These are phyloP conservation scores for Tripterygium wilfordii DNA, from an alignment of 177 flowering plant species.

Conservation along the genomic window DNA sequence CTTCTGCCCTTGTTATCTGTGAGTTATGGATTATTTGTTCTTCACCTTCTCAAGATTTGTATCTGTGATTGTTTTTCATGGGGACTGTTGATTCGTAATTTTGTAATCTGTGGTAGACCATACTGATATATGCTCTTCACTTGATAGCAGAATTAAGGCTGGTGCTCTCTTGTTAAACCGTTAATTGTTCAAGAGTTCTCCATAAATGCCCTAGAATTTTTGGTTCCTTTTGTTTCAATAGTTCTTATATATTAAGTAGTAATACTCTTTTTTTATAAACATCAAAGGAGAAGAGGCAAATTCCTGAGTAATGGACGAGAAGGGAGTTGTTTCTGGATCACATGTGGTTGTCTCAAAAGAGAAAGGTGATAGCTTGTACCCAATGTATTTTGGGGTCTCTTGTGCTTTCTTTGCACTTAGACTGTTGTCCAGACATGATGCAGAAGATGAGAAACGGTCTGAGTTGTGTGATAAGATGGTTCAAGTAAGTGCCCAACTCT, in stretches of 20 bases:
- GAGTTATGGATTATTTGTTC: conserved; percentile 11
- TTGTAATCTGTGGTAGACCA: no score
- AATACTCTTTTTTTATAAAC: conserved; percentile 3
- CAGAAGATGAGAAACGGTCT: conserved; percentile 35
- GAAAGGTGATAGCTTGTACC: conserved; percentile 42
- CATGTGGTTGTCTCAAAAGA: conserved; percentile 25
- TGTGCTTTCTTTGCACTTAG: conserved; percentile 73
- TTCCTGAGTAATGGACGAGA: conserved; percentile 45
- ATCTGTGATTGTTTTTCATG: no score
- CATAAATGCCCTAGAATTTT: no score
- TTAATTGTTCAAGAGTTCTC: no score
- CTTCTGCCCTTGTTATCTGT: conserved; percentile 8
- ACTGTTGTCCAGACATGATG: conserved; percentile 31
- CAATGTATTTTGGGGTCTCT: conserved; percentile 78
- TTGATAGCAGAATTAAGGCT: no score
- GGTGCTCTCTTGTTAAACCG: no score
- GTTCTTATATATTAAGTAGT: no score
- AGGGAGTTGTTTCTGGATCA: conserved; percentile 29
- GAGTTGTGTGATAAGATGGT: conserved; percentile 50
- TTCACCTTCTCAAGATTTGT: no score
- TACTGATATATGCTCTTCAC: no score
- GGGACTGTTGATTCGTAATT: no score
- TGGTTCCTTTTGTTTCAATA: no score
- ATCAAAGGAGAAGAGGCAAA: conserved; percentile 13
- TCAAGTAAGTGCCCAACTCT: conserved; percentile 63